Conservation (phyloP, 768 basidiomycete species). For the Lyophyllum shimeji region DNA sequence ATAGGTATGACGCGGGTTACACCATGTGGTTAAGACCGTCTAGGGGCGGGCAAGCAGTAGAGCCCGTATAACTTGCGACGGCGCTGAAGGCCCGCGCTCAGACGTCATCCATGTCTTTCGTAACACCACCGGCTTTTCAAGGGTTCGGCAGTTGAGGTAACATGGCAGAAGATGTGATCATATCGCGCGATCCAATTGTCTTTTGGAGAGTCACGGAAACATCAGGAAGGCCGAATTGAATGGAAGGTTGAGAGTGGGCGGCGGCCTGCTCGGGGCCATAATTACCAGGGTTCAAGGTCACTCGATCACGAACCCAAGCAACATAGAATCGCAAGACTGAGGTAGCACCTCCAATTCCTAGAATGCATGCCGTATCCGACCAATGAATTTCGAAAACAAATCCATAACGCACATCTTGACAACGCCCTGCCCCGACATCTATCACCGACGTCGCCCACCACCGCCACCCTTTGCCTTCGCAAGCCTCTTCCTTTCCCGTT, state of each 20-base stretch:
- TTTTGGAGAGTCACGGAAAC: background rate
- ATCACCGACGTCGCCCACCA: slow-evolving; percentile 26
- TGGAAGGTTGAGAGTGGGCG: background rate
- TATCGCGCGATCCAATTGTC: background rate
- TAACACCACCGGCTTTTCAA: background rate
- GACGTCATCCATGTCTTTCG: background rate
- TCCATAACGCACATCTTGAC: background rate
- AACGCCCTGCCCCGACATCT: background rate
- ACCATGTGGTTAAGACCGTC: background rate
- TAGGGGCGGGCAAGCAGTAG: background rate
- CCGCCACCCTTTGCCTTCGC: slow-evolving; percentile 32
- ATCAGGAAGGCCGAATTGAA: background rate
- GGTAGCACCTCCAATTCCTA: background rate
- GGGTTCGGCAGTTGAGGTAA: background rate
- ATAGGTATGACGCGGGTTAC: background rate
- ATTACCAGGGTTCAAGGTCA: background rate
- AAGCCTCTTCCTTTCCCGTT: slow-evolving; percentile 60
- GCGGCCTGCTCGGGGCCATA: background rate
- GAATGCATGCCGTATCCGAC: background rate
- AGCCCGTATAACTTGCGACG: background rate
- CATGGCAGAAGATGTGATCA: background rate
- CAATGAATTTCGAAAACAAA: background rate
- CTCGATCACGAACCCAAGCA: background rate
- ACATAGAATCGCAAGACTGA: background rate
- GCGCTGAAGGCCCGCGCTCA: background rate